These are phyloP conservation scores for Cyphellophora europaea DNA, from an alignment of 2,329 filamentous ascomycete species.

Conservation along the genomic window DNA sequence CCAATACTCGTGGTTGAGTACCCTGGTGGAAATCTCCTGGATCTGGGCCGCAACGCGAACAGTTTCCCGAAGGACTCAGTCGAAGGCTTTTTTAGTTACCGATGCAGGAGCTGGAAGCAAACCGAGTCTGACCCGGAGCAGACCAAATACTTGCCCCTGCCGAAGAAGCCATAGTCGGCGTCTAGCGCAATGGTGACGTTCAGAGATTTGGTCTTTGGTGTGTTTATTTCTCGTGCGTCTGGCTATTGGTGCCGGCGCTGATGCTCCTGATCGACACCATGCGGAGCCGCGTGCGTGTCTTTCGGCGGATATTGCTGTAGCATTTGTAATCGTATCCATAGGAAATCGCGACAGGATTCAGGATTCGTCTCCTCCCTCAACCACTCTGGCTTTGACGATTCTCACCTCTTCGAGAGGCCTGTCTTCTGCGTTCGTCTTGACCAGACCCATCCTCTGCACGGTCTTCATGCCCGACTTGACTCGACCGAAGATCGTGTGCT, in stretches of 20 bases:
- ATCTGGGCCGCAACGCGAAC: neutral
- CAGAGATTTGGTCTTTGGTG: neutral
- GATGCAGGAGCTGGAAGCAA: neutral
- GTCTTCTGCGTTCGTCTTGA: slow-evolving; percentile 75
- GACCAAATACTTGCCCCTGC: no score
- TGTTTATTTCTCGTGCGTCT: neutral
- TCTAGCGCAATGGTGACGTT: no score
- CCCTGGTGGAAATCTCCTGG: neutral
- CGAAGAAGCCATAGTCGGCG: no score
- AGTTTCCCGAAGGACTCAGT: neutral
- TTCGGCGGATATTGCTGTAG: no score
- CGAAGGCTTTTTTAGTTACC: neutral
- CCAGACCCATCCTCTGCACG: slow-evolving; percentile 80
- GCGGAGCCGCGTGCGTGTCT: neutral
- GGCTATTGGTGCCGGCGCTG: neutral
- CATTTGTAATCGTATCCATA: no score
- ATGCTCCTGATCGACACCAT: neutral
- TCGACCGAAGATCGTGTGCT: slow-evolving; percentile 92
- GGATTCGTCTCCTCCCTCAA: no score
- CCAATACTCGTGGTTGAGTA: neutral
- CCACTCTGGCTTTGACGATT: slow-evolving; percentile 62
- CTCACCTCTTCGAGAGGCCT: slow-evolving; percentile 72
- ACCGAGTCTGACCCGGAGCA: no score
- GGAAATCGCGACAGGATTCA: no score
- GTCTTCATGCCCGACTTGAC: slow-evolving; percentile 75